phyloP scores from a whole-genome alignment of 305 asterid species.

The Euphrasia arctica region DNA sequence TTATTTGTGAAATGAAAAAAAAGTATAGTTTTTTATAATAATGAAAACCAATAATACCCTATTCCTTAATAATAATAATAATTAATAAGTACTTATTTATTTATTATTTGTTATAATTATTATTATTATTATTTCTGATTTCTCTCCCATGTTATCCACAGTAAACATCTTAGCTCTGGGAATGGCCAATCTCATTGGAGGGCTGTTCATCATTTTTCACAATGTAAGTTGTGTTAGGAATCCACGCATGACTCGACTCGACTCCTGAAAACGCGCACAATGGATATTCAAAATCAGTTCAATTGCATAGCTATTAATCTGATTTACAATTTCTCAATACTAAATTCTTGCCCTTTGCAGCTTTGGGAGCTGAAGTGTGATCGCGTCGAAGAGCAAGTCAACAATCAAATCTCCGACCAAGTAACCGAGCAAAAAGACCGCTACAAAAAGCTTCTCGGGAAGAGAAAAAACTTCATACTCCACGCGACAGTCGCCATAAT shows the following conservation, averaged over 20 bases:
- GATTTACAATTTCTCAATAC: neutral
- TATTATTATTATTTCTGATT: conserved; percentile 10
- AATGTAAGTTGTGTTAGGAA: conserved; percentile 50
- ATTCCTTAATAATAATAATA: too few species aligned
- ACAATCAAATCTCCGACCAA: conserved; percentile 35
- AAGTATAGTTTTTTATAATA: too few species aligned
- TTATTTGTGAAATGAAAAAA: too few species aligned
- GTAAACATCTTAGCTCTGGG: conserved; percentile 71
- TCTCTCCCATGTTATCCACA: conserved; percentile 32
- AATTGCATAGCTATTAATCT: neutral
- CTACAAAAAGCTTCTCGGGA: conserved; percentile 68
- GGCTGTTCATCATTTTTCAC: conserved; percentile 59
- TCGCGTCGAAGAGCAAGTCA: conserved; percentile 30
- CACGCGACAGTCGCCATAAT: conserved; percentile 49
- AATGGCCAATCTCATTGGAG: conserved; percentile 82
- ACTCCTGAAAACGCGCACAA: too few species aligned
- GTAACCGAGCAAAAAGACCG: conserved; percentile 44
- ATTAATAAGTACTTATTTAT: too few species aligned
- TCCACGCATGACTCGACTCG: too few species aligned
- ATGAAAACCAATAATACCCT: too few species aligned
- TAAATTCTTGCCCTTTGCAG: conserved; percentile 32
- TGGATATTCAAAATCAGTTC: neutral
- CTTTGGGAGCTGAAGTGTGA: conserved; percentile 65
- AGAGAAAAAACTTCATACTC: conserved; percentile 53
- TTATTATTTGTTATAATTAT: neutral